These are phyloP conservation scores for Eucalyptus marginata DNA, from an alignment of 345 rosid species.

Conservation along the genomic window DNA sequence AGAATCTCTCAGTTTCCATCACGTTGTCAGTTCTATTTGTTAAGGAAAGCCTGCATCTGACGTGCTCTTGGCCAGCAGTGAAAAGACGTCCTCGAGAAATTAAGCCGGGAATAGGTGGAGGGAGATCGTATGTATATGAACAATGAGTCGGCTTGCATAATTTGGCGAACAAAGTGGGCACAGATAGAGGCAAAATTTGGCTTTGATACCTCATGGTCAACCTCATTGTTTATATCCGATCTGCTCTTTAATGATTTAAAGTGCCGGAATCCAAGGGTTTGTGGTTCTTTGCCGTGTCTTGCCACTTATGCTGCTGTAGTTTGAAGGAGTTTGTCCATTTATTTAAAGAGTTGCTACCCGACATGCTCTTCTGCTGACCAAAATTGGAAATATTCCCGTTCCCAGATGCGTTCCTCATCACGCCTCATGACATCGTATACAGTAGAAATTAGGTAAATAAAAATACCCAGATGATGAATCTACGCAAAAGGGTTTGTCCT, in stretches of 20 bases:
- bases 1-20: not conserved
- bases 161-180: fast-evolving
- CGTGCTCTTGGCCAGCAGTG: not conserved
- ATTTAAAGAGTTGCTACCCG: not conserved
- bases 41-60: not conserved
- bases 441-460: not conserved
- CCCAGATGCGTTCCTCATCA: not conserved
- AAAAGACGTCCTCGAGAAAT: not conserved
- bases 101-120: not conserved
- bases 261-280: not conserved
- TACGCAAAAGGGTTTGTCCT: not conserved
- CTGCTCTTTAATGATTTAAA: not conserved
- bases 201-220: not conserved
- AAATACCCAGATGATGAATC: not conserved
- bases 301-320: not conserved
- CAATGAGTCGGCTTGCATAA: not conserved
- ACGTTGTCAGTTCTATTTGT: not conserved
- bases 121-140: fast-evolving
- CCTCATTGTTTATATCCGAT: not conserved
- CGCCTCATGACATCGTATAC: not conserved
- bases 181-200: not conserved
- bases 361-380: not conserved
- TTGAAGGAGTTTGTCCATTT: not conserved
- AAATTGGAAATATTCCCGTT: not conserved
- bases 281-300: not conserved